Base-by-base conservation (phyloP, 148 eudicot genomes). In the Gaultheria prostrata region DNA sequence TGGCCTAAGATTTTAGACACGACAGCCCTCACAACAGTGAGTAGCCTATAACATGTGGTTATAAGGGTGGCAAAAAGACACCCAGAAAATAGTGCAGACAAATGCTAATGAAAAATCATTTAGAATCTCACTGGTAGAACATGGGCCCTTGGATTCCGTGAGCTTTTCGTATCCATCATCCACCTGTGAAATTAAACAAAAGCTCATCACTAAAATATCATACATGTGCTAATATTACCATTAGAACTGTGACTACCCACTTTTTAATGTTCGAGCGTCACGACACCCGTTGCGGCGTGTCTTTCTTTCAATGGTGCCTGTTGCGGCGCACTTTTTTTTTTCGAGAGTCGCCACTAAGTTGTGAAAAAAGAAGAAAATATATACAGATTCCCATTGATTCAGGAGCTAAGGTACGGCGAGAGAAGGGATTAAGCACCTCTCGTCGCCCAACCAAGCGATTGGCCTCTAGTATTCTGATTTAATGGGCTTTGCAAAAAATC, bases 121-220 rank as follows among this genome's bases (percentile, higher is more conserved):
- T 65, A 80, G 77, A 77, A 79, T 32, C 86, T 89, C 82, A 92
- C 93, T 90, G 51, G 85, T 33, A 82, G 28, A 54, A 74, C 50
- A 67, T 46, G 79, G 53, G 73, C 57, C 83, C 61, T 35, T 76
- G 14, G 86, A 81, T 50, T 85, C 83, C 48, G 4, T 69, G 20
- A 78, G 75, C 84, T 86, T 84, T 84, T 85, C 77, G 48, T 76
- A 81, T 83, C 84, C 89, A 83, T 81, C 81, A 82, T 84, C 86
- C 81, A 65, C 90, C 95, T 91, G 89, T 77, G 46, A 35, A 35
- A 46, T 17, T 70, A 74, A 74, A 73, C 30, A 73, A 74, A 74
- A 35, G 28, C 50, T 43, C 26, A 3, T 39, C 77, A 74, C 28
- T 74, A 43, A 74, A 43, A 74, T 13, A 3, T 74, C 51, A 43